A percentile compares a stretch with the other conserved stretches of the same genome.
Conservation (phyloP, 1,284 basidiomycete genomes). For the Puccinia polysora region DNA sequence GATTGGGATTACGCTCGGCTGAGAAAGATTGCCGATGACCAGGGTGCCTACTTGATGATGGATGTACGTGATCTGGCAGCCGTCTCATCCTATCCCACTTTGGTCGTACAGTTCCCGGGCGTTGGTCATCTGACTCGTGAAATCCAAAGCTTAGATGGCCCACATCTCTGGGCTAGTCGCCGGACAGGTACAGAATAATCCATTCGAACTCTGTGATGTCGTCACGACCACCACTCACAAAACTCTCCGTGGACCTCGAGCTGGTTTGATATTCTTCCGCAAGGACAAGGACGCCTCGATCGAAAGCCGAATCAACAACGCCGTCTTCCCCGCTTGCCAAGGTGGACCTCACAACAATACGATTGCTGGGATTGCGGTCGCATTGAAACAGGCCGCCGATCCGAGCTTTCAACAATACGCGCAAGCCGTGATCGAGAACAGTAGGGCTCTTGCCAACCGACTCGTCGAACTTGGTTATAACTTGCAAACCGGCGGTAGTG, state of each 20-base stretch:
- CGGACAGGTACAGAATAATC: conserved; percentile 82
- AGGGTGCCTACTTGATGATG: conserved; percentile 70
- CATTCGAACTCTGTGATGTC: conserved; percentile 95
- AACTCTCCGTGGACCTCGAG: conserved; percentile 95
- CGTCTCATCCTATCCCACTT: not conserved
- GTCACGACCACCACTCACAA: conserved; percentile 98
- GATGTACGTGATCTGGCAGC: conserved; percentile 3
- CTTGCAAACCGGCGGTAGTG: conserved; percentile 93
- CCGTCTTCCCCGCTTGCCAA: conserved; percentile 99
- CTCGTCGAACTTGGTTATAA: conserved; percentile 54
- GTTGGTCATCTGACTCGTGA: not conserved
- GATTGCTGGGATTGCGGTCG: conserved; percentile 89
- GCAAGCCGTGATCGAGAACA: conserved; percentile 87
- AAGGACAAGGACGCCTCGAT: conserved; percentile 83
- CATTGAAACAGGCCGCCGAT: conserved; percentile 80
- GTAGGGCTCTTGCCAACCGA: conserved; percentile 64
- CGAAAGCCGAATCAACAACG: conserved; percentile 92
- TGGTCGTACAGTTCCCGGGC: not conserved
- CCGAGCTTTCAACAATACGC: conserved; percentile 68
- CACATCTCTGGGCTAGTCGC: conserved; percentile 96
- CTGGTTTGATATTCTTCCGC: conserved; percentile 97
- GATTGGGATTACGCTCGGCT: conserved; percentile 92
- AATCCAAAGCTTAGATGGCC: conserved; percentile 77
- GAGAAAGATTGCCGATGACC: conserved; percentile 74
- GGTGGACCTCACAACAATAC: conserved; percentile 99